These are phyloP conservation scores for Baorangia bicolor DNA, from an alignment of 768 basidiomycete species.

Conservation along the genomic window DNA sequence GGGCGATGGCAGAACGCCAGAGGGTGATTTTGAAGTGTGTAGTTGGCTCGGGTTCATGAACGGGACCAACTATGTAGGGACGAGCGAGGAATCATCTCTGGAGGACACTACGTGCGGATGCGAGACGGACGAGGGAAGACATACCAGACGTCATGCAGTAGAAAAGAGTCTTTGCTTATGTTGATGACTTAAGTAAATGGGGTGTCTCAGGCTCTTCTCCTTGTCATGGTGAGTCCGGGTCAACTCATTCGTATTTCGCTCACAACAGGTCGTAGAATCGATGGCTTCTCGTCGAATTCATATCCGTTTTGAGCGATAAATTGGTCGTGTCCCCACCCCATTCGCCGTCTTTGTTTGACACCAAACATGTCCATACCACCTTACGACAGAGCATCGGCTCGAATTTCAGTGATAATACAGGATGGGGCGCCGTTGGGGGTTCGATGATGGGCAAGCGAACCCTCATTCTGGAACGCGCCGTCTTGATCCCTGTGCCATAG, in stretches of 20 bases:
- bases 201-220: no score
- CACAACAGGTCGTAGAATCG: slow-evolving; percentile 55
- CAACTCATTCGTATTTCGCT: background rate
- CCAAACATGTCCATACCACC: no score
- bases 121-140: slow-evolving; percentile 8
- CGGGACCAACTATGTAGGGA: no score
- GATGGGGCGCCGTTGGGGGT: slow-evolving; percentile 78
- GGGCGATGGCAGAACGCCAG: no score
- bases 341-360: no score
- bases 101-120: no score
- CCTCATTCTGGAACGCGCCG: background rate
- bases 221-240: slow-evolving; percentile 45
- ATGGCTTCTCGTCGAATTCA: slow-evolving; percentile 85
- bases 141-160: slow-evolving; percentile 1
- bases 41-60: no score
- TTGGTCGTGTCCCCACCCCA: slow-evolving; percentile 9
- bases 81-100: slow-evolving; percentile 9
- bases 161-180: background rate
- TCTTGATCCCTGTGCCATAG: no score
- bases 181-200: slow-evolving; percentile 8
- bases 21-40: no score
- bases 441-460: slow-evolving; percentile 75
- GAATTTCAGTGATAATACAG: slow-evolving; percentile 84
- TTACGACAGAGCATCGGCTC: slow-evolving; percentile 62
- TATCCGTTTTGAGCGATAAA: slow-evolving; percentile 39